Conservation (phyloP, 495 filamentous ascomycete genomes). For the Aspergillus biplanus region DNA sequence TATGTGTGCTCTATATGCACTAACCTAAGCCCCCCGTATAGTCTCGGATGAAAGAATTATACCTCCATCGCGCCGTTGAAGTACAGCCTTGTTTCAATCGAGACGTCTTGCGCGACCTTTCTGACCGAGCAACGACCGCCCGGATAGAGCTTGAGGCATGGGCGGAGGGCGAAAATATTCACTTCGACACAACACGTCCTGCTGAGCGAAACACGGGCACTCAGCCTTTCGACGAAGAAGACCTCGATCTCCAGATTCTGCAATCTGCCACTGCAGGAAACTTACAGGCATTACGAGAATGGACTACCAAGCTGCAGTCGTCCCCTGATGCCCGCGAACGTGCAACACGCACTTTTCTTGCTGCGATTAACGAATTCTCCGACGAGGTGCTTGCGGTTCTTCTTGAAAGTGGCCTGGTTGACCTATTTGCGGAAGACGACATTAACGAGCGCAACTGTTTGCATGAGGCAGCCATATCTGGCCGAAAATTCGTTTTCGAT, state of each 20-base stretch:
- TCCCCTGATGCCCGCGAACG: conserved; percentile 67
- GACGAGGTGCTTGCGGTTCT: conserved; percentile 75
- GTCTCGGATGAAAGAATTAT: conserved; percentile 96
- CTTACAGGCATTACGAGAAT: conserved; percentile 61
- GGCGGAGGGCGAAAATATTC: conserved; percentile 92
- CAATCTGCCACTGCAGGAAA: conserved; percentile 84
- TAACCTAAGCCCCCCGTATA: conserved; percentile 28
- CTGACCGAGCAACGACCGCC: conserved; percentile 93
- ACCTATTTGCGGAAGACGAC: conserved; percentile 88
- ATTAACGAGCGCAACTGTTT: conserved; percentile 97
- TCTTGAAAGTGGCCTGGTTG: conserved; percentile 77
- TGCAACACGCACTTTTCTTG: conserved; percentile 85
- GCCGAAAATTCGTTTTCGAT: conserved; percentile 73
- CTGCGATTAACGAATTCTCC: conserved; percentile 83
- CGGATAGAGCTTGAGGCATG: conserved; percentile 91
- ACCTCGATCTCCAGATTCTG: conserved; percentile 85
- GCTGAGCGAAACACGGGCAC: conserved; percentile 65
- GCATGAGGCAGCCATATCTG: conserved; percentile 92
- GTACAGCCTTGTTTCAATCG: conserved; percentile 98
- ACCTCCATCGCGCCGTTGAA: conserved; percentile 93
- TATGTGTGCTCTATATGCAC: not conserved
- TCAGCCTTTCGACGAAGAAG: conserved; percentile 74
- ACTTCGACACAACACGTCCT: conserved; percentile 66
- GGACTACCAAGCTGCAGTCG: conserved; percentile 57
- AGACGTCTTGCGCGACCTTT: conserved; percentile 92